A percentile compares a stretch with the other conserved stretches of the same genome.
Conservation (phyloP, 2,329 filamentous ascomycete species). For the Ilyonectria mors-panacis region DNA sequence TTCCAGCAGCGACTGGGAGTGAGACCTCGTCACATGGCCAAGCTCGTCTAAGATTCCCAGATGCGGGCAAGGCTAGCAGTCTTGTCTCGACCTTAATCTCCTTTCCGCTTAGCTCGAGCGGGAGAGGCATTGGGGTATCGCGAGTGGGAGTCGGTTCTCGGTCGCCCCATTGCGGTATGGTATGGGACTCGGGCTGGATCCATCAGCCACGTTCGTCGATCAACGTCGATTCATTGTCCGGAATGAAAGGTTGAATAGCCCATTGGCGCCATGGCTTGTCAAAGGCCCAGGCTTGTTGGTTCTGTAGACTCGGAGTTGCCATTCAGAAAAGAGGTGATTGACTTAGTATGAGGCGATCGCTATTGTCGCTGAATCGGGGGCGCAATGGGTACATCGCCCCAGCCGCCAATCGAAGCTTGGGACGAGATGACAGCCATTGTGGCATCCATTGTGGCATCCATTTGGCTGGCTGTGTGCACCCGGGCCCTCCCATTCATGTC, state of each 20-base stretch:
- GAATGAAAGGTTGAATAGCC: constrained; percentile 12
- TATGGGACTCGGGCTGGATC: constrained; percentile 5
- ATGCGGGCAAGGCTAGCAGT: constrained; percentile 40
- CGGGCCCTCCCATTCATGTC: constrained; percentile 30
- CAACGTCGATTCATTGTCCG: constrained; percentile 20
- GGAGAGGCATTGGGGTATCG: constrained; percentile 41
- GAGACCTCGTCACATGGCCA: constrained; percentile 44
- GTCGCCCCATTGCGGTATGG: constrained; percentile 5
- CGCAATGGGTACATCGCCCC: constrained; percentile 8
- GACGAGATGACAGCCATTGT: constrained; percentile 7
- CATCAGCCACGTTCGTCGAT: neutral
- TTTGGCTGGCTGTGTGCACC: neutral
- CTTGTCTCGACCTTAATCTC: constrained; percentile 39
- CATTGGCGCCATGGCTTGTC: neutral
- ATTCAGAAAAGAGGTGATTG: neutral
- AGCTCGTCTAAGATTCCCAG: constrained; percentile 47
- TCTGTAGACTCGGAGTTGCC: neutral
- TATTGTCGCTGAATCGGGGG: constrained; percentile 6
- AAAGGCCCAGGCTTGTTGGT: neutral
- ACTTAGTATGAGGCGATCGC: constrained; percentile 6
- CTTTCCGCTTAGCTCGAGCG: constrained; percentile 39
- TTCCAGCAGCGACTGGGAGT: constrained; percentile 14
- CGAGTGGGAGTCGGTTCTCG: neutral
- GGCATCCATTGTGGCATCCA: neutral
- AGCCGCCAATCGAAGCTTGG: constrained; percentile 7